Evolutionary conservation across 2,329 filamentous ascomycete genomes (phyloP), one percentile per base, ranked within the genome.

Genomic region (Fusarium humuli): DNA sequence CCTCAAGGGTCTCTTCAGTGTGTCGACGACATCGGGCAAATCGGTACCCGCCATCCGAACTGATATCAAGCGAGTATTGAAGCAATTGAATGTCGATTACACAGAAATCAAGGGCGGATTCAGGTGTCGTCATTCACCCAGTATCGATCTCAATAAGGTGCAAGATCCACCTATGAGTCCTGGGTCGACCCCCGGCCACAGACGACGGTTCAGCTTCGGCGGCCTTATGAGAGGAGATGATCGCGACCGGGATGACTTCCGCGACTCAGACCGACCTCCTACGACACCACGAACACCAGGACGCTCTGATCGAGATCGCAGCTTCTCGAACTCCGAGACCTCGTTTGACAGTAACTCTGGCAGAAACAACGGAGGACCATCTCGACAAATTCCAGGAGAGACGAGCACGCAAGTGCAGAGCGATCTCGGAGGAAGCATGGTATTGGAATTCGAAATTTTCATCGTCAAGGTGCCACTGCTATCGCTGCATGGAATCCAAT

Each of bases 401-500:
- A 98, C 94, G 25, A 94, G 91, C 52, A 98, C 94, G 6, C 93
- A 96, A 64, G 94, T 98, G 25, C 94, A 97, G 78, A 95, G 89
- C 72, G 95, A 98, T 75, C 87, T 97, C 29, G 94, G 94, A 5
- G 91, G 90, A 61, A 95, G 89, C 80, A 91, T 97, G 87, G 86
- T 93, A 41, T 84, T 98, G 55, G 90, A 93, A 70, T 99, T 98
- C 77, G 96, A 99, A 79, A 97, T 98, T 69, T 90, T 98, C 73
- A 96, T 99, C 73, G 96, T 99, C 78, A 99, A 99, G 82, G 94
- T 99, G 27, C 96, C 96, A 14, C 84, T 99, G 54, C 89, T 99
- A 65, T 94, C 92, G 44, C 83, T 99, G 61, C 95, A 99, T 77
- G 96, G 96, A 50, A 94, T 99, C 67, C 96, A 98, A 79, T 99